phyloP scores from a whole-genome alignment of 2,329 filamentous ascomycete genomes.

The Elsinoe arachidis region DNA sequence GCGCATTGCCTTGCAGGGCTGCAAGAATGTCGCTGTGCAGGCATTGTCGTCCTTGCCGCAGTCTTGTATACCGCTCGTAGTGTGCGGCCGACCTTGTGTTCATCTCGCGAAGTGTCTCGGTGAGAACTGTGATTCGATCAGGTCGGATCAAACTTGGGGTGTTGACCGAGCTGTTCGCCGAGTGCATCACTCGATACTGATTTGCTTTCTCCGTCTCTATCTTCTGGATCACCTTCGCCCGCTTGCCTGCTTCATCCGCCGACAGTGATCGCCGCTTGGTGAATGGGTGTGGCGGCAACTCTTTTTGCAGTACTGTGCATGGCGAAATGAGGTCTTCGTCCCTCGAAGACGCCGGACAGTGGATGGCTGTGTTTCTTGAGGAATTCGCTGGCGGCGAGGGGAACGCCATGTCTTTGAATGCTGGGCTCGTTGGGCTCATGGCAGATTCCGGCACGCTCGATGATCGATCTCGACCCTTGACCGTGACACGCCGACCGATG shows the following conservation, averaged over 20 bases:
- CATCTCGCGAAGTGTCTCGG: constrained; percentile 7
- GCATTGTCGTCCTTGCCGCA: constrained; percentile 8
- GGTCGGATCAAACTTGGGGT: neutral
- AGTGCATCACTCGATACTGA: constrained; percentile 4
- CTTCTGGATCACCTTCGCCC: neutral
- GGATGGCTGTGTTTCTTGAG: neutral
- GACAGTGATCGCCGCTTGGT: neutral
- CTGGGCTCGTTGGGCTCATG: neutral
- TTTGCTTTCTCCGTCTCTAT: neutral
- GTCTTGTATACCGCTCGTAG: constrained; percentile 11
- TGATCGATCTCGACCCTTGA: constrained; percentile 5
- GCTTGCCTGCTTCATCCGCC: constrained; percentile 1
- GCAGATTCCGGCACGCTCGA: constrained; percentile 6
- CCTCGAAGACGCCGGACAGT: neutral
- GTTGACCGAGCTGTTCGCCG: neutral
- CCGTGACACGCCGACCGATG: constrained; percentile 8
- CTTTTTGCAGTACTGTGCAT: neutral
- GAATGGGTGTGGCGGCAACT: constrained; percentile 5
- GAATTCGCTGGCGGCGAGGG: neutral
- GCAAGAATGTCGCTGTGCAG: constrained; percentile 12
- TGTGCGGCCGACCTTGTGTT: neutral
- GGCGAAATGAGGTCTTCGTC: neutral
- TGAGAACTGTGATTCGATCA: neutral
- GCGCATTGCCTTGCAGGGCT: neutral
- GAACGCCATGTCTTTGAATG: neutral